A percentile compares a stretch with the other conserved stretches of the same genome.
These are phyloP conservation scores for Cercospora sp. DNA, from an alignment of 2,329 filamentous ascomycete species.

Conservation along the genomic window DNA sequence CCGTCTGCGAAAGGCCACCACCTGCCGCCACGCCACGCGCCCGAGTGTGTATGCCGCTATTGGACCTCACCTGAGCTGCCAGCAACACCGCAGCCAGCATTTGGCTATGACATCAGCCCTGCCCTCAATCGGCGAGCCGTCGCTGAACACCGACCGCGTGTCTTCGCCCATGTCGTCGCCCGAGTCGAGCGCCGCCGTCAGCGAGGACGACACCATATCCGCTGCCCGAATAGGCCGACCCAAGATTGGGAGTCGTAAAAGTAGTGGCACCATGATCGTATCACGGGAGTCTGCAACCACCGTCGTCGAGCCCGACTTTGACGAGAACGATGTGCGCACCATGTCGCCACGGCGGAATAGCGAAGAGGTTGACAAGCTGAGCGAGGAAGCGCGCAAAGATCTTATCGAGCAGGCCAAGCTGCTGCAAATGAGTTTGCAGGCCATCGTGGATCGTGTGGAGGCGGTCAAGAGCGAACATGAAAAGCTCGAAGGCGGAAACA, in stretches of 20 bases:
- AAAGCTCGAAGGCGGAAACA: constrained; percentile 95
- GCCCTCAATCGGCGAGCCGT: constrained; percentile 30
- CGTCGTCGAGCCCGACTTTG: constrained; percentile 66
- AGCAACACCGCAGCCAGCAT: background rate
- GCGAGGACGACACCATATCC: constrained; percentile 34
- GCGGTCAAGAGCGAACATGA: constrained; percentile 92
- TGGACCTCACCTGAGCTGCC: background rate
- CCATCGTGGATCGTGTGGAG: constrained; percentile 90
- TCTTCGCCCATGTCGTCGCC: constrained; percentile 28
- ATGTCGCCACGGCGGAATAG: constrained; percentile 93
- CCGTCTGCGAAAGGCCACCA: background rate
- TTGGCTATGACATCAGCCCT: constrained; percentile 28
- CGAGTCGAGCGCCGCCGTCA: constrained; percentile 36
- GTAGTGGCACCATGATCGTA: constrained; percentile 77
- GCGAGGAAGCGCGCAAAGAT: constrained; percentile 71
- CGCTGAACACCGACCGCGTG: constrained; percentile 17
- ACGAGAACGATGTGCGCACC: constrained; percentile 80
- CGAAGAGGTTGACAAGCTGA: constrained; percentile 84
- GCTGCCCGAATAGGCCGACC: constrained; percentile 52
- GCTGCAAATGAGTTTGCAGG: constrained; percentile 83
- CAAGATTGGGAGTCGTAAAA: constrained; percentile 68
- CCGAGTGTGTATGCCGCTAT: background rate
- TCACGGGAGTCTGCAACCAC: constrained; percentile 59
- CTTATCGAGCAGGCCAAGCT: constrained; percentile 76
- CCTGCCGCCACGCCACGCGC: background rate